Evolutionary conservation across 2,329 filamentous ascomycete species (phyloP).

Genomic region (Talaromyces verruculosus): DNA sequence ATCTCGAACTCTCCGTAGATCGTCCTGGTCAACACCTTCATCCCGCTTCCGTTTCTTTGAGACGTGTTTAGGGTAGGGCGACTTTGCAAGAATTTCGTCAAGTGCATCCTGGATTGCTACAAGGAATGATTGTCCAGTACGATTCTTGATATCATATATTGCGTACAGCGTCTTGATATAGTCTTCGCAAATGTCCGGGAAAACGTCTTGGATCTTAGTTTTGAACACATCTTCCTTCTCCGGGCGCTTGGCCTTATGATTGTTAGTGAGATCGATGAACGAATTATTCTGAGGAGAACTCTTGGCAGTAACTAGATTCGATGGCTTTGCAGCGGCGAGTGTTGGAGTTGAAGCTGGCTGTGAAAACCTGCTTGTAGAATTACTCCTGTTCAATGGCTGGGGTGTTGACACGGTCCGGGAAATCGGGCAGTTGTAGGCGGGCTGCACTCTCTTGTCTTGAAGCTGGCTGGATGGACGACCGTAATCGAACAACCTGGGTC

Average conservation of each 20-base stretch:
- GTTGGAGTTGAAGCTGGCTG: not conserved
- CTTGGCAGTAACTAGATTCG: not conserved
- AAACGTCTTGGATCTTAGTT: slow-evolving; percentile 42
- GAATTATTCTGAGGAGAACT: not conserved
- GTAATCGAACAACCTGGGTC: not conserved
- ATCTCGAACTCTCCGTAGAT: not conserved
- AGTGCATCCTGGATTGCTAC: slow-evolving; percentile 35
- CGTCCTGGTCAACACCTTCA: not conserved
- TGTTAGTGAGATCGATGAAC: not conserved
- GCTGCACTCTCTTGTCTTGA: not conserved
- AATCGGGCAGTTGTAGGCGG: not conserved
- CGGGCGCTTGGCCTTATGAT: not conserved
- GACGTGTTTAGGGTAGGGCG: slow-evolving; percentile 44
- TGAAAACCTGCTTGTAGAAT: not conserved
- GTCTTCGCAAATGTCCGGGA: slow-evolving; percentile 49
- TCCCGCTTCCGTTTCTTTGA: slow-evolving; percentile 37
- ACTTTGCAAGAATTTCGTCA: slow-evolving; percentile 42
- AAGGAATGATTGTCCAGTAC: not conserved
- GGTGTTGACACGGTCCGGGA: not conserved
- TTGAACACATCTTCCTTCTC: slow-evolving; percentile 11
- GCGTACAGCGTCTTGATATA: slow-evolving; percentile 44
- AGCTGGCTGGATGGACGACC: not conserved
- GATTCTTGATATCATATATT: slow-evolving; percentile 10
- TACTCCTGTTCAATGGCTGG: slow-evolving; percentile 6
- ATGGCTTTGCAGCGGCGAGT: not conserved